phyloP scores from a whole-genome alignment of 108 stramenopile species.

The Stephanodiscus minutulus region DNA sequence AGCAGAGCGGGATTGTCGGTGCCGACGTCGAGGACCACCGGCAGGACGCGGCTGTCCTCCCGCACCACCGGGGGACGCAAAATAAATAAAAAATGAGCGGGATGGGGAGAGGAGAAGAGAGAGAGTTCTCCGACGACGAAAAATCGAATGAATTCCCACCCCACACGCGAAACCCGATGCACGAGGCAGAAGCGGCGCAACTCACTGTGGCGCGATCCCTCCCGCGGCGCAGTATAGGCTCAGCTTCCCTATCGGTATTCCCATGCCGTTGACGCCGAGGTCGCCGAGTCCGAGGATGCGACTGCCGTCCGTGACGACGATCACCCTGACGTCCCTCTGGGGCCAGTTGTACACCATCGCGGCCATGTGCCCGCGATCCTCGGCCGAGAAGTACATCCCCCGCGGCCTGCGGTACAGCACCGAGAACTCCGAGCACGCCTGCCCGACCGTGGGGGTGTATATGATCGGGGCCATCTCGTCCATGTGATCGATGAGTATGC shows the following conservation, averaged over 20 bases:
- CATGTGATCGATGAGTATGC: slow-evolving; percentile 91
- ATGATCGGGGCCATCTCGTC: slow-evolving; percentile 96
- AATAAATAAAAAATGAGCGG: too few species aligned
- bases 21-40: slow-evolving; percentile 96
- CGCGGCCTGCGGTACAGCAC: slow-evolving; percentile 80
- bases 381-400: slow-evolving; percentile 95
- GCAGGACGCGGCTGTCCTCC: slow-evolving; percentile 73
- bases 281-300: slow-evolving; percentile 97
- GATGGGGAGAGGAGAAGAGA: too few species aligned
- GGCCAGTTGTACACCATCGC: slow-evolving; percentile 98
- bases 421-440: slow-evolving; percentile 92
- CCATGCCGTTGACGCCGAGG: slow-evolving; percentile 97
- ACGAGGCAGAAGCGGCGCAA: background rate
- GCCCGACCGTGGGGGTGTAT: slow-evolving; percentile 99
- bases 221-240: slow-evolving; percentile 97
- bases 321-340: slow-evolving; percentile 90
- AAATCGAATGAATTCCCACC: background rate
- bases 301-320: slow-evolving; percentile 97
- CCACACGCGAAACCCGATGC: background rate
- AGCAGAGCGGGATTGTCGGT: slow-evolving; percentile 94
- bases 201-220: slow-evolving; percentile 91
- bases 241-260: slow-evolving; percentile 93
- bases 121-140: background rate
- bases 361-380: slow-evolving; percentile 92
- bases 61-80: too few species aligned